These are phyloP conservation scores for Glaciozyma martinii DNA, from an alignment of 768 basidiomycete species.

Conservation along the genomic window DNA sequence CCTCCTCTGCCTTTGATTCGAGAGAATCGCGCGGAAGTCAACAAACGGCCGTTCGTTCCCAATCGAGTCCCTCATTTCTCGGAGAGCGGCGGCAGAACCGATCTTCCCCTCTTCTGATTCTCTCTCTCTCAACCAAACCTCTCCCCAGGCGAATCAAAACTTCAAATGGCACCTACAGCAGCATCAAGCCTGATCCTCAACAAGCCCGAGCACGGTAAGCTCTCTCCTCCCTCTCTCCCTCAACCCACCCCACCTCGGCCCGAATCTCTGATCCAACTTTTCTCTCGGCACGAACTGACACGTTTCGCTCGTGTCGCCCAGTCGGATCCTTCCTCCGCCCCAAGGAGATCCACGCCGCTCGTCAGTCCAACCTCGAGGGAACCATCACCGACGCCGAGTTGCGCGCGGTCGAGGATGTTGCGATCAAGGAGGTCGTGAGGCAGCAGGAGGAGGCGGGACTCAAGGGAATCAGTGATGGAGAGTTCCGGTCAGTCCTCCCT, in stretches of 20 bases:
- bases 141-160: background rate
- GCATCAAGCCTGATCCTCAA: background rate
- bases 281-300: background rate
- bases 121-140: background rate
- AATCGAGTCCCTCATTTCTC: too few relatives aligned
- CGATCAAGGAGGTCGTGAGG: conserved; percentile 31
- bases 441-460: conserved; percentile 29
- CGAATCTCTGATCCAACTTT: background rate
- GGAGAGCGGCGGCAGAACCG: background rate
- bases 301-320: background rate
- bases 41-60: too few relatives aligned
- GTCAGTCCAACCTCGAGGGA: conserved; percentile 21
- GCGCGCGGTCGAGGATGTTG: conserved; percentile 30
- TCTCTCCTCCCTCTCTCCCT: background rate
- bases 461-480: conserved; percentile 31
- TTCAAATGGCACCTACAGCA: background rate
- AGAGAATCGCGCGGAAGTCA: too few relatives aligned
- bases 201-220: conserved; percentile 4
- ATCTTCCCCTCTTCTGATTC: background rate
- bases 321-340: conserved; percentile 36
- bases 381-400: conserved; percentile 24
- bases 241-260: background rate
- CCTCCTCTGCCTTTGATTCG: too few relatives aligned
- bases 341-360: conserved; percentile 28
- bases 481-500: conserved; percentile 15